Conservation (phyloP, 495 filamentous ascomycete genomes). For the Penicillium daleae region DNA sequence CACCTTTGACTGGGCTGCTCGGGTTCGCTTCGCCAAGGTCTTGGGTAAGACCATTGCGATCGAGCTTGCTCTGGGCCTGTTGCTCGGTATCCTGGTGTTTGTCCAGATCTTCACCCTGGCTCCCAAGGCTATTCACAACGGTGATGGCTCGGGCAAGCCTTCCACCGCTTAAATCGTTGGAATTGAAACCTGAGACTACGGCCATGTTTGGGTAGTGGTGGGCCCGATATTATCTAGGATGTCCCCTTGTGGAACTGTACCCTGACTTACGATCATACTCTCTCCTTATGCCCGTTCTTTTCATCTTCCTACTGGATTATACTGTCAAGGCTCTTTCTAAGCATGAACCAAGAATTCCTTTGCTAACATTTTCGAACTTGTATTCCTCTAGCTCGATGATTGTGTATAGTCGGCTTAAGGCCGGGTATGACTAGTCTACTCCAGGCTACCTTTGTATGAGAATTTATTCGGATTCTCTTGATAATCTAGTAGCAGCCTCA, state of each 20-base stretch:
- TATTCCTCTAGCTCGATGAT: background rate
- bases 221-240: background rate
- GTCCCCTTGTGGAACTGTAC: background rate
- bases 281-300: background rate
- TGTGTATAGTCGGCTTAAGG: too few species aligned
- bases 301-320: background rate
- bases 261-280: background rate
- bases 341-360: background rate
- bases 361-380: background rate
- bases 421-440: background rate
- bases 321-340: background rate
- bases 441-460: background rate
- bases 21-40: constrained; percentile 67
- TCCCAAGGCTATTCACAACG: background rate
- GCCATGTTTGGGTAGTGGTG: background rate
- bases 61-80: constrained; percentile 45
- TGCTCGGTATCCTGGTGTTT: constrained; percentile 44
- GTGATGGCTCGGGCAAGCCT: background rate
- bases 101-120: constrained; percentile 38
- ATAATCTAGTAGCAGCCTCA: background rate
- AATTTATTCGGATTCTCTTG: background rate
- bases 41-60: constrained; percentile 66
- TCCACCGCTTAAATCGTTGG: background rate
- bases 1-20: constrained; percentile 67
- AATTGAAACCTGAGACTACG: background rate